Percentiles rank a stretch among this genome's conserved stretches.
Conservation (phyloP, 306 rosid species). For the Macrotyloma uniflorum region DNA sequence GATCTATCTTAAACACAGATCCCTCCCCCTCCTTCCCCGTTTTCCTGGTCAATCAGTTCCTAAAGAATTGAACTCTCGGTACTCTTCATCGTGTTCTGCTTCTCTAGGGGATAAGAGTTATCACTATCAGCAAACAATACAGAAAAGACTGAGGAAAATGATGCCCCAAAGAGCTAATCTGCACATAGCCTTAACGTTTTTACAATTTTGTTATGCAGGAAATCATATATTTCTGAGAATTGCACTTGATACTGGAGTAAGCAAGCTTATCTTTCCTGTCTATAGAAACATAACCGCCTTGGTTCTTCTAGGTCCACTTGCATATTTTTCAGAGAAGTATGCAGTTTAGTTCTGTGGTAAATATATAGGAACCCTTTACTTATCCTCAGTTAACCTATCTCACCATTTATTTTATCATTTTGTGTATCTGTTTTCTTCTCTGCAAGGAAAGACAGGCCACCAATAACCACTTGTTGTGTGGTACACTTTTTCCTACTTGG, state of each 20-base stretch:
- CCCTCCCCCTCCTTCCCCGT: not conserved
- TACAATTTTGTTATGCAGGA: constrained; percentile 63
- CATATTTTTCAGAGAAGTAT: constrained; percentile 66
- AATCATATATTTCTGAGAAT: constrained; percentile 55
- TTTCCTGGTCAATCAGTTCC: constrained; percentile 31
- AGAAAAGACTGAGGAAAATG: constrained; percentile 16
- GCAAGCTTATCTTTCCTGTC: constrained; percentile 71
- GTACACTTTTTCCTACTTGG: constrained; percentile 65
- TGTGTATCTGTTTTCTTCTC: not conserved
- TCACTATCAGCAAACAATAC: constrained; percentile 20
- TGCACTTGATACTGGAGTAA: constrained; percentile 61
- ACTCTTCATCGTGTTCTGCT: not conserved
- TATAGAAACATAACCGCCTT: constrained; percentile 60
- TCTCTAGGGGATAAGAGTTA: constrained; percentile 32
- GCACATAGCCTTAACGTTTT: constrained; percentile 51
- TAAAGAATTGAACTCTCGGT: not conserved
- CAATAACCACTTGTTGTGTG: constrained; percentile 41
- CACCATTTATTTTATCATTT: not conserved
- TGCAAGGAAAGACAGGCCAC: constrained; percentile 67
- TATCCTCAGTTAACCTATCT: constrained; percentile 11
- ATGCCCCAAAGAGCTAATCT: constrained; percentile 53
- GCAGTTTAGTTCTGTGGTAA: constrained; percentile 20
- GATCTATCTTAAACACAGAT: constrained; percentile 8
- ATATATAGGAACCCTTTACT: not conserved
- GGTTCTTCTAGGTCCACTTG: constrained; percentile 50